Evolutionary conservation across 148 eudicot genomes (phyloP).

Genomic region (Spergularia bocconei): DNA sequence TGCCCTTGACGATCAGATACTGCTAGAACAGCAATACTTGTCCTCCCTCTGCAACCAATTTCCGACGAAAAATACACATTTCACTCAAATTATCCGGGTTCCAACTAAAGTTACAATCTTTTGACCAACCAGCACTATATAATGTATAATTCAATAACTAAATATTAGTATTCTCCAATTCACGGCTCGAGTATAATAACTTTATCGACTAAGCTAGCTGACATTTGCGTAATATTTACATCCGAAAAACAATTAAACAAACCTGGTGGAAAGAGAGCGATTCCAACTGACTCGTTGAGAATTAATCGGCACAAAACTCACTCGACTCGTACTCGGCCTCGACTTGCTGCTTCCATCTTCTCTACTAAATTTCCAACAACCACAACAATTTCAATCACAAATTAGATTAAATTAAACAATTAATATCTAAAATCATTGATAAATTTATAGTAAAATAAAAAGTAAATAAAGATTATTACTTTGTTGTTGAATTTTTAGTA

Average conservation of each 20-base stretch:
- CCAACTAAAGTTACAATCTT: no score
- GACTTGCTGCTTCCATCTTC: conserved; percentile 25
- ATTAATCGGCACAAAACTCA: conserved; percentile 48
- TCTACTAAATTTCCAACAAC: background rate
- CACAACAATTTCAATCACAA: background rate
- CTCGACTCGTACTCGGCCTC: conserved; percentile 39
- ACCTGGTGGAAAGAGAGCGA: conserved; percentile 93
- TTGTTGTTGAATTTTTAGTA: background rate
- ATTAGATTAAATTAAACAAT: background rate
- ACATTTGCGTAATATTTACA: background rate
- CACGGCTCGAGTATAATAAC: background rate
- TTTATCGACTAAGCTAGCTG: conserved; percentile 7
- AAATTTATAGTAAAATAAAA: background rate
- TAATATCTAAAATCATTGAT: background rate
- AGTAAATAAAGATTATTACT: background rate
- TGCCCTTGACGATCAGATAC: conserved; percentile 43
- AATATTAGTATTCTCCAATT: background rate
- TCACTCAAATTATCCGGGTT: background rate
- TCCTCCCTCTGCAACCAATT: conserved; percentile 66
- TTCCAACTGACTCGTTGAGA: conserved; percentile 71
- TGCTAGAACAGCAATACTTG: conserved; percentile 63
- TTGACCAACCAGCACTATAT: background rate
- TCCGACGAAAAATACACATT: background rate
- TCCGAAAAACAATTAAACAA: no score
- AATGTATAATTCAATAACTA: background rate